Percentiles rank a stretch among this genome's conserved stretches.
These are phyloP conservation scores for Botryotinia globosa DNA, from an alignment of 2,329 filamentous ascomycete genomes.

Conservation along the genomic window DNA sequence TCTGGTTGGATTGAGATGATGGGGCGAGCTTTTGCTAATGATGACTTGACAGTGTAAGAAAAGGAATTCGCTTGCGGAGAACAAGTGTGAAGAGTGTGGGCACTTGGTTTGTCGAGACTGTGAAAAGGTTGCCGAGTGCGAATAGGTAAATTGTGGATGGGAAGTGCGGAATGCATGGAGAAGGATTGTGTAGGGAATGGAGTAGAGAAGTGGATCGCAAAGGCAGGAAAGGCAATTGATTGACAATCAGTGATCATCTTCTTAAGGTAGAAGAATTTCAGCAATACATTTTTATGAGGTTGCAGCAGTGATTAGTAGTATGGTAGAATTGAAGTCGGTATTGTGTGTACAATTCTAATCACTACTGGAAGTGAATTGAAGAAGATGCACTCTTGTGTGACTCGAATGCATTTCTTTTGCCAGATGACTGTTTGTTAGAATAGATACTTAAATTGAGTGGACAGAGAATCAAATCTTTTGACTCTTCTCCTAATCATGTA, in stretches of 20 bases:
- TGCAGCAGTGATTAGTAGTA: background rate
- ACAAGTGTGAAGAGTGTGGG: slow-evolving; percentile 10
- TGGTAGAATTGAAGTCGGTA: background rate
- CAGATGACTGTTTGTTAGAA: background rate
- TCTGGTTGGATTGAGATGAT: background rate
- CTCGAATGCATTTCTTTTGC: background rate
- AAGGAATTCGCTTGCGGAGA: background rate
- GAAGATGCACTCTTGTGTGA: background rate
- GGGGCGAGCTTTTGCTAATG: background rate
- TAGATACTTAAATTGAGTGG: background rate
- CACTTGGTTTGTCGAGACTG: background rate
- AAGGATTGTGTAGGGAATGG: background rate
- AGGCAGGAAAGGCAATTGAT: too few species aligned
- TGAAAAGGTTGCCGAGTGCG: slow-evolving; percentile 3
- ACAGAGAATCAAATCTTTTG: too few species aligned
- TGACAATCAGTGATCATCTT: background rate
- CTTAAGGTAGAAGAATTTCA: background rate
- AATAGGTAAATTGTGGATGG: rapidly evolving
- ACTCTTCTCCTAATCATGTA: background rate
- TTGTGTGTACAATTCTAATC: background rate
- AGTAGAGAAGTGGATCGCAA: background rate
- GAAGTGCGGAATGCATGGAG: rapidly evolving
- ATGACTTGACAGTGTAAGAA: background rate
- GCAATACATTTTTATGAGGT: background rate
- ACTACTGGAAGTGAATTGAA: background rate